A percentile compares a stretch with the other conserved stretches of the same genome.
These are phyloP conservation scores for Seiridium unicorne DNA, from an alignment of 2,329 filamentous ascomycete species.

Conservation along the genomic window DNA sequence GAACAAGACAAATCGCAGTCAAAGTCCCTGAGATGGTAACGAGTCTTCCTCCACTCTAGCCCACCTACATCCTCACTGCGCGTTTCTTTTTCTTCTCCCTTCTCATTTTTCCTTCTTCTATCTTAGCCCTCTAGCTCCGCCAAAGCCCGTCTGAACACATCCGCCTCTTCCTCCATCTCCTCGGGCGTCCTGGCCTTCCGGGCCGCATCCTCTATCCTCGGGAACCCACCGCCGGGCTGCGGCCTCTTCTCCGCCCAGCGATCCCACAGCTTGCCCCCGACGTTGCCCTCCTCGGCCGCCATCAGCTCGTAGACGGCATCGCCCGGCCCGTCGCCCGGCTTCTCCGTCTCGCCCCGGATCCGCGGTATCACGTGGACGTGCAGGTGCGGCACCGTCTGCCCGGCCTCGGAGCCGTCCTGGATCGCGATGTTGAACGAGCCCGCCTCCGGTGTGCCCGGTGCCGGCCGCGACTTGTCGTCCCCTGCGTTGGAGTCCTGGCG, in stretches of 20 bases:
- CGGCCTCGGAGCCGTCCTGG: constrained; percentile 88
- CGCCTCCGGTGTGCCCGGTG: constrained; percentile 43
- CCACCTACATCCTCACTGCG: too few species aligned
- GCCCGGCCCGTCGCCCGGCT: constrained; percentile 20
- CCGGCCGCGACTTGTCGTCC: constrained; percentile 17
- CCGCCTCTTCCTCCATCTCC: constrained; percentile 80
- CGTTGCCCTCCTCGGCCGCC: constrained; percentile 81
- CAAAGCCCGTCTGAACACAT: constrained; percentile 56
- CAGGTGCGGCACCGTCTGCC: constrained; percentile 91
- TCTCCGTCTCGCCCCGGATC: constrained; percentile 26
- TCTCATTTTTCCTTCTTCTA: too few species aligned
- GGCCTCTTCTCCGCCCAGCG: constrained; percentile 31
- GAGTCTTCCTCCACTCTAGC: too few species aligned
- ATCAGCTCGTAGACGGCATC: constrained; percentile 72
- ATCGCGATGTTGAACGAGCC: constrained; percentile 89
- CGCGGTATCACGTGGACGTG: constrained; percentile 67
- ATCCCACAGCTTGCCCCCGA: constrained; percentile 70
- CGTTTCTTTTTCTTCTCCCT: too few species aligned
- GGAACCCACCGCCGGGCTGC: constrained; percentile 56
- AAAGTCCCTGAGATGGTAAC: too few species aligned
- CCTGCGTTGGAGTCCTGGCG: background rate
- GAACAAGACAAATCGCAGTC: too few species aligned
- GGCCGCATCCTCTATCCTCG: constrained; percentile 68
- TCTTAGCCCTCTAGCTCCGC: constrained; percentile 33
- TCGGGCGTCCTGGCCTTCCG: constrained; percentile 65